Evolutionary conservation across 108 stramenopile genomes (phyloP).

Genomic region (Cyclotella baltica): DNA sequence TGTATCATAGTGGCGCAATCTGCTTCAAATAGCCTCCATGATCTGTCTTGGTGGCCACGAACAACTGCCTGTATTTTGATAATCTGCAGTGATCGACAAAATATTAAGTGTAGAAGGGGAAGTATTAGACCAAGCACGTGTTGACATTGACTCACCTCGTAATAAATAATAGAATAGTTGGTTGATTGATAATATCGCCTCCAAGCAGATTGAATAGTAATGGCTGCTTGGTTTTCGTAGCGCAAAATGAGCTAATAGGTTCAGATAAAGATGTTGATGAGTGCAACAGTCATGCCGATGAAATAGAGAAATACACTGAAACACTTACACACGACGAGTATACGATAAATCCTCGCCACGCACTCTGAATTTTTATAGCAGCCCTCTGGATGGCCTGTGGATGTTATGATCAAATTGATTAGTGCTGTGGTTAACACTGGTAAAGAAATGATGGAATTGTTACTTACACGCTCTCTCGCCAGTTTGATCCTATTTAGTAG

Average conservation of each 20-base stretch:
- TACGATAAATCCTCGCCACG: constrained; percentile 51
- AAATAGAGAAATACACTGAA: neutral
- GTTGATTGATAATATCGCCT: constrained; percentile 76
- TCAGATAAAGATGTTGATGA: too few relatives aligned
- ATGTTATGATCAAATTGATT: constrained; percentile 23
- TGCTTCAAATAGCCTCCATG: constrained; percentile 50
- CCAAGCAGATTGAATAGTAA: constrained; percentile 69
- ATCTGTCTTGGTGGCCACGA: constrained; percentile 64
- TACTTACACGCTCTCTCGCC: constrained; percentile 33
- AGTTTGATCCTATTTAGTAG: constrained; percentile 36
- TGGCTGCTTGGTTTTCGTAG: constrained; percentile 59
- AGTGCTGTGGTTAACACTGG: too few relatives aligned
- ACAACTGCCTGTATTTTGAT: constrained; percentile 74
- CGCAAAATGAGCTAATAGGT: constrained; percentile 18
- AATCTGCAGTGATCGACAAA: constrained; percentile 37
- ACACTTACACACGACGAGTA: constrained; percentile 27
- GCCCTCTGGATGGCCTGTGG: constrained; percentile 24
- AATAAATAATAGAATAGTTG: constrained; percentile 67
- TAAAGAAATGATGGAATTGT: too few relatives aligned
- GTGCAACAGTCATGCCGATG: neutral
- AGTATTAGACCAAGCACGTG: neutral
- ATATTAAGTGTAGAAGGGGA: neutral
- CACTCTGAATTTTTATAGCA: constrained; percentile 40
- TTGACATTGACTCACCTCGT: constrained; percentile 16
- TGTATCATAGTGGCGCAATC: constrained; percentile 82